These are phyloP conservation scores for Aspergillus asperescens DNA, from an alignment of 495 filamentous ascomycete species.

Conservation along the genomic window DNA sequence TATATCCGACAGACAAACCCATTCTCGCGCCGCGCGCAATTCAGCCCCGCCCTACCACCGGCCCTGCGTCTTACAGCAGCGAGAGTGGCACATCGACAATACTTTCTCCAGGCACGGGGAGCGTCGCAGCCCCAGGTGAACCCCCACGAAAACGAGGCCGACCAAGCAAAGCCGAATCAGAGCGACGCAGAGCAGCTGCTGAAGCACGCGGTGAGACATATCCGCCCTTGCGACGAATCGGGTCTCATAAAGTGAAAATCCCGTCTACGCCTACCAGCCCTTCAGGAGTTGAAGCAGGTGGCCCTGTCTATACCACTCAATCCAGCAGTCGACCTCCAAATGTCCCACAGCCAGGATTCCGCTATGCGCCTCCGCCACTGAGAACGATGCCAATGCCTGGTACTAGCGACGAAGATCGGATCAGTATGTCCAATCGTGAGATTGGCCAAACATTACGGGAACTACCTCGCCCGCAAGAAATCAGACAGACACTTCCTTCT, in stretches of 20 bases:
- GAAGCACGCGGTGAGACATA: conserved; percentile 49
- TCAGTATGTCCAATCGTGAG: conserved; percentile 19
- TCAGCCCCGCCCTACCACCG: conserved; percentile 37
- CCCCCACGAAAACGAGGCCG: conserved; percentile 55
- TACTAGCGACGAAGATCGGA: conserved; percentile 16
- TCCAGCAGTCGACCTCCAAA: conserved; percentile 6
- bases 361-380: conserved; percentile 13
- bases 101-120: conserved; percentile 33
- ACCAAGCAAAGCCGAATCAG: conserved; percentile 53
- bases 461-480: conserved; percentile 30
- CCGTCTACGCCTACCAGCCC: conserved; percentile 35
- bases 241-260: conserved; percentile 28
- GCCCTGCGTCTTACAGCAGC: conserved; percentile 34
- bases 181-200: conserved; percentile 47
- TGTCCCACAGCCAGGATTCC: conserved; percentile 12
- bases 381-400: conserved; percentile 11
- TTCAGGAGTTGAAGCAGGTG: conserved; percentile 12
- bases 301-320: conserved; percentile 4
- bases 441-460: conserved; percentile 29
- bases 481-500: conserved; percentile 31
- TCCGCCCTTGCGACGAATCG: conserved; percentile 34
- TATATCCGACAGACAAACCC: conserved; percentile 34
- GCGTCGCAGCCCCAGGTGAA: conserved; percentile 24
- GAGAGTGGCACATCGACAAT: conserved; percentile 38
- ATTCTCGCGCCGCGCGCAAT: conserved; percentile 33